phyloP scores from a whole-genome alignment of 805 yeast species.

The Tetrapisispora nanseiensis region DNA sequence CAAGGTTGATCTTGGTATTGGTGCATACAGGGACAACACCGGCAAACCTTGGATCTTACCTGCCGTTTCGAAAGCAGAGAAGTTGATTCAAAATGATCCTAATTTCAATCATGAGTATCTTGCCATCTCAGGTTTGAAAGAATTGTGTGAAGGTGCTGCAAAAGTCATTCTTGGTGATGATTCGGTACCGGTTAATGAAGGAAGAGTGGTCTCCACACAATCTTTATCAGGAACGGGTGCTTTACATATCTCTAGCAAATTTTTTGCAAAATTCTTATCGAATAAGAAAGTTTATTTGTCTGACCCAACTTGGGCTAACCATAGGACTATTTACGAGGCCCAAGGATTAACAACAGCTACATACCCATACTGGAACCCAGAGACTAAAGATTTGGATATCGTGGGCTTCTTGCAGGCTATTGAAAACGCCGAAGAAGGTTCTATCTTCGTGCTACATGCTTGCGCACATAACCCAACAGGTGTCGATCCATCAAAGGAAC shows the following conservation, averaged over 20 bases:
- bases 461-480: slow-evolving; percentile 99
- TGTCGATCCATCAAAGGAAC: slow-evolving; percentile 74
- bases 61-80: slow-evolving; percentile 61
- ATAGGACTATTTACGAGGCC: slow-evolving; percentile 66
- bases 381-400: slow-evolving; percentile 60
- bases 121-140: slow-evolving; percentile 67
- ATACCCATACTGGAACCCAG: slow-evolving; percentile 82
- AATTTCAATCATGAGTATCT: slow-evolving; percentile 78
- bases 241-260: slow-evolving; percentile 71
- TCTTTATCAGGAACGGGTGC: slow-evolving; percentile 96
- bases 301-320: slow-evolving; percentile 97
- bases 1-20: slow-evolving; percentile 83
- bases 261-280: slow-evolving; percentile 23
- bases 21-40: slow-evolving; percentile 84
- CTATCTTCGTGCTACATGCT: slow-evolving; percentile 78
- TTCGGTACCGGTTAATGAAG: slow-evolving; percentile 44
- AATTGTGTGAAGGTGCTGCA: slow-evolving; percentile 62
- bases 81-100: slow-evolving; percentile 46
- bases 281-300: slow-evolving; percentile 53
- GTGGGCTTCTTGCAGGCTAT: slow-evolving; percentile 58
- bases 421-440: slow-evolving; percentile 59
- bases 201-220: slow-evolving; percentile 73
- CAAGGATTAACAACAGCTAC: slow-evolving; percentile 56
- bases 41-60: slow-evolving; percentile 90
- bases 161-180: slow-evolving; percentile 60